Base-by-base conservation (phyloP, 148 eudicot genomes). In the Heliamphora exappendiculata region DNA sequence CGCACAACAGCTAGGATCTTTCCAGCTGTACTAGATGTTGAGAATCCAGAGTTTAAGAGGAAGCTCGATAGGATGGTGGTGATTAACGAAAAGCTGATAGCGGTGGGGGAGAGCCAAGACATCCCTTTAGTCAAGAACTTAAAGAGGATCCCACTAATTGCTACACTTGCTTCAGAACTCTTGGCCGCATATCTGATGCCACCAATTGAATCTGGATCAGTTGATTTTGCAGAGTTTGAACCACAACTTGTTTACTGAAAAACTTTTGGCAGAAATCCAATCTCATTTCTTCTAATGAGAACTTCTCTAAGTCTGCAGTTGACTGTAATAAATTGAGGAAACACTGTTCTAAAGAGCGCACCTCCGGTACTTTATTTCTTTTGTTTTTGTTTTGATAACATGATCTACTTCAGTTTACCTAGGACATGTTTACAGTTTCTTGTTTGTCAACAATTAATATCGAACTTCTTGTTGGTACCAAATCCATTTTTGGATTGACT, bases 1-100 rank as follows among this genome's bases (percentile, higher is more conserved):
- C 97, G 98, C 78, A 95, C 98, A 16, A 95, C 94, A 26, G 98
- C 98, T 11, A 92, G 98, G 80, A 95, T 95, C 60, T 95, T 95
- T 89, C 98, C 98, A 20, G 98, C 98, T 26, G 98, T 95, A 47
- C 84, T 85, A 68, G 98, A 95, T 63, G 98, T 95, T 84, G 98
- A 95, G 87, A 95, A 95, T 87, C 98, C 97, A 1, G 98, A 95
- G 79, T 95, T 95, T 86, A 89, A 92, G 89, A 88, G 96, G 88
- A 92, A 89, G 89, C 88, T 95, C 72, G 97, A 95, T 54, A 79
- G 90, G 72, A 95, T 95, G 98, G 97, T 88, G 69, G 97, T 37
- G 77, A 90, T 95, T 77, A 90, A 88, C 78, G 51, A 80, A 75
- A 79, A 92, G 82, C 73, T 95, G 34, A 57, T 85, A 14, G 96